Percentiles rank a stretch among this genome's conserved stretches.
Conservation (phyloP, 768 basidiomycete genomes). For the Jaapia argillacea region DNA sequence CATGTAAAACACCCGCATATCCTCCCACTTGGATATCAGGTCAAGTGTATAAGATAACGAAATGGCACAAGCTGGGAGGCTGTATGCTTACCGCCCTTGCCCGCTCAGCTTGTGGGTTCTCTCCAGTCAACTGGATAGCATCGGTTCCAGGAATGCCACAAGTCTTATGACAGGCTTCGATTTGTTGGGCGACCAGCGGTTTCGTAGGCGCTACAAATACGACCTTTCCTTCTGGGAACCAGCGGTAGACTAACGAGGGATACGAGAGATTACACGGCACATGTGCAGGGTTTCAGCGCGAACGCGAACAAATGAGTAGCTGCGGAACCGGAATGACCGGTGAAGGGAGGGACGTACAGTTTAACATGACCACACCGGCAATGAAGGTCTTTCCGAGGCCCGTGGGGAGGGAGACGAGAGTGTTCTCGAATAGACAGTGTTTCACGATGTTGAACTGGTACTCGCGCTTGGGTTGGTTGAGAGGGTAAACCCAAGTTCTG, state of each 20-base stretch:
- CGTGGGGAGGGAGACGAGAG: slow-evolving; percentile 89
- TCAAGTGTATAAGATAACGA: neutral
- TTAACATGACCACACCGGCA: slow-evolving; percentile 93
- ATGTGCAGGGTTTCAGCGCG: too few relatives aligned
- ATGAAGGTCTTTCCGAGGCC: slow-evolving; percentile 98
- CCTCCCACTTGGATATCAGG: slow-evolving; percentile 61
- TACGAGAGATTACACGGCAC: too few relatives aligned
- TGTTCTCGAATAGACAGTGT: slow-evolving; percentile 82
- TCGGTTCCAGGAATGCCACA: slow-evolving; percentile 89
- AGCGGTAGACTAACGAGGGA: slow-evolving; percentile 81
- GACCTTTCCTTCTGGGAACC: slow-evolving; percentile 89
- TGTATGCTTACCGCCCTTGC: slow-evolving; percentile 38
- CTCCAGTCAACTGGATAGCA: slow-evolving; percentile 81
- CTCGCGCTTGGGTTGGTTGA: slow-evolving; percentile 79
- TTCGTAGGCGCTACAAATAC: slow-evolving; percentile 95
- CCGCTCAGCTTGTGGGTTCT: slow-evolving; percentile 43
- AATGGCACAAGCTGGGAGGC: slow-evolving; percentile 3
- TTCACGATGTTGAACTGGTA: slow-evolving; percentile 94
- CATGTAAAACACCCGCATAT: slow-evolving; percentile 88
- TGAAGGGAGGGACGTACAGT: slow-evolving; percentile 42
- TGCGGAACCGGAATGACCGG: neutral
- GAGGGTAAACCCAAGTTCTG: slow-evolving; percentile 86
- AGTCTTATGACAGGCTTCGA: slow-evolving; percentile 84
- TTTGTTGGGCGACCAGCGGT: slow-evolving; percentile 91
- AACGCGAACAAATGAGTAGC: neutral